These are phyloP conservation scores for Vigna trinervia DNA, from an alignment of 306 rosid genomes.

Conservation along the genomic window DNA sequence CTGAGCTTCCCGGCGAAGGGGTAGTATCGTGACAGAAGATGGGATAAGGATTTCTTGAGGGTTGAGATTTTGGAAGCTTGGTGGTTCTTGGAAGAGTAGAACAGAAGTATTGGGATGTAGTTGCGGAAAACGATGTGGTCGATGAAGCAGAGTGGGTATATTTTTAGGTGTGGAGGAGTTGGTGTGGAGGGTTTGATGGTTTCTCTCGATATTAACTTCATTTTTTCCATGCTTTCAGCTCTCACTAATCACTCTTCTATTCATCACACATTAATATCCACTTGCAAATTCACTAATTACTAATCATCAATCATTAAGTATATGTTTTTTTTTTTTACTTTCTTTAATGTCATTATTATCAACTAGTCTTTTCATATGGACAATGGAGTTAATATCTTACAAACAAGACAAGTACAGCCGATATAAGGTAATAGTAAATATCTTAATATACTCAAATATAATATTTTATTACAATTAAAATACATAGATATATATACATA, in stretches of 20 bases:
- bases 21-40: constrained; percentile 55
- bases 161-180: constrained; percentile 51
- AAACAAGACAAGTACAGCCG: too few relatives aligned
- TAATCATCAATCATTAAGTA: too few relatives aligned
- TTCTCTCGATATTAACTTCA: constrained; percentile 55
- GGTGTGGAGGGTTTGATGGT: constrained; percentile 58
- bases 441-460: too few relatives aligned
- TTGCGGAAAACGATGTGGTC: constrained; percentile 39
- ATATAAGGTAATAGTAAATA: too few relatives aligned
- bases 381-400: too few relatives aligned
- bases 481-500: neutral
- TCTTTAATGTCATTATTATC: too few relatives aligned
- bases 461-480: too few relatives aligned
- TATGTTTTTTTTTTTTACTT: too few relatives aligned
- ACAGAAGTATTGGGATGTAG: constrained; percentile 53
- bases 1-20: constrained; percentile 56
- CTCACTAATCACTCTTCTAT: neutral
- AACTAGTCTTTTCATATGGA: too few relatives aligned
- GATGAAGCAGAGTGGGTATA: constrained; percentile 47
- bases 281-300: too few relatives aligned
- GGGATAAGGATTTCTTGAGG: constrained; percentile 56
- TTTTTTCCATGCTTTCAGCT: neutral
- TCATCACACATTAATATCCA: too few relatives aligned
- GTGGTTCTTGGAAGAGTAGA: constrained; percentile 37
- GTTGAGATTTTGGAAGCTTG: neutral